Percentiles rank a stretch among this genome's conserved stretches.
phyloP scores from a whole-genome alignment of 495 filamentous ascomycete genomes.

The Recurvomyces mirabilis region DNA sequence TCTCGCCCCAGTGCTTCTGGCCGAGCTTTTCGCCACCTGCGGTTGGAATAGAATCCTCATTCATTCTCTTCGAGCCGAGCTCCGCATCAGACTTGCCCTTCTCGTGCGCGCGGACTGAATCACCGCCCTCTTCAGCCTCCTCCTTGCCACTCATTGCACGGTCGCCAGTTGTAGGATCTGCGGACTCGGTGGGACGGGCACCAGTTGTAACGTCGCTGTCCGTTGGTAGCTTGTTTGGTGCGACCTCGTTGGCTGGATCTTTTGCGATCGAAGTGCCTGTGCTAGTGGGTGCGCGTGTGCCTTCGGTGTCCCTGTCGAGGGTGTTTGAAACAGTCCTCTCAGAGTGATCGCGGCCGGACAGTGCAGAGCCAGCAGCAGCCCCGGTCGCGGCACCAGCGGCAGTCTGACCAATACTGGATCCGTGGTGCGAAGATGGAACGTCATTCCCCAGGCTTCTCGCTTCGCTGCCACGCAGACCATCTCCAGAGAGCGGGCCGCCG shows the following conservation, averaged over 20 bases:
- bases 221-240: no score
- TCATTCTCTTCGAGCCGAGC: neutral
- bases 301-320: neutral
- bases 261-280: neutral
- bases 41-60: slow-evolving; percentile 16
- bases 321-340: neutral
- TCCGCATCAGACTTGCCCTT: neutral
- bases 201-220: slow-evolving; percentile 6
- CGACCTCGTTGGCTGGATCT: neutral
- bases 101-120: neutral
- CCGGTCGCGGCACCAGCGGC: neutral
- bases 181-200: neutral
- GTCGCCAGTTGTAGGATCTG: slow-evolving; percentile 1
- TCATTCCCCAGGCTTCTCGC: neutral
- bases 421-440: neutral
- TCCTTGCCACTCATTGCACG: neutral
- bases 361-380: neutral
- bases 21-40: slow-evolving; percentile 17
- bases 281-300: neutral
- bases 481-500: neutral
- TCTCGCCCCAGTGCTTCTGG: slow-evolving; percentile 21
- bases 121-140: neutral
- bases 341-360: neutral
- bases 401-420: neutral
- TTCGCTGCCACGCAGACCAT: neutral